Evolutionary conservation across 2,329 filamentous ascomycete species (phyloP), one percentile per base, ranked within the genome.

Genomic region (Sporothrix euskadiensis): DNA sequence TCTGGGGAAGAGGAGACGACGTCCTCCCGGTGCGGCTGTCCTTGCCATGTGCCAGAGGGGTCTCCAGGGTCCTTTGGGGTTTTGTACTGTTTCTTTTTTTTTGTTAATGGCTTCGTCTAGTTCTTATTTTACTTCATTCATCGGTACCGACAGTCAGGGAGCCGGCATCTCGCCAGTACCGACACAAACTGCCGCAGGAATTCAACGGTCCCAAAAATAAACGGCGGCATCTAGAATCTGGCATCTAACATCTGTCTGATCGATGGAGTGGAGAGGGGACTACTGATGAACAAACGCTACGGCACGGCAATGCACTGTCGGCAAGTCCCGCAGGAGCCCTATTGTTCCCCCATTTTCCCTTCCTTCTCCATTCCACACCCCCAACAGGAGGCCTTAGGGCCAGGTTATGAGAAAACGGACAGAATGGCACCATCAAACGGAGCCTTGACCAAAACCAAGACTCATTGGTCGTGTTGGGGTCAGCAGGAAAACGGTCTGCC

Each of bases 401-500:
- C 41, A 68, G 22, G 63, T 68, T 68, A 41, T 68, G 44, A 68
- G 41, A 68, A 68, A 68, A 68, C 63, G 63, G 63, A 52, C 41
- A 35, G 44, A 68, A 68, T 68, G 41, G 22, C 41, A 68, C 22
- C 41, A 49, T 52, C 41, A 68, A 68, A 68, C 63, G 63, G 41
- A 49, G 44, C 41, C 63, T 14, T 10, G 19, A 65, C 35, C 35
- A 44, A 19, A 35, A 26, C 12, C 59, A 65, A 44, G 35, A 39
- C 5, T 65, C n/a, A 44, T 65, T 65, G 59, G 59, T 65, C 59
- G 26, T 65, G 39, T 65, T 65, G 35, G 35, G 30, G 35, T 65
- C 59, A 65, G 35, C 19, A 6, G 19, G 12, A 65, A 65, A 65
- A 65, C 35, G 59, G 59, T 49, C 59, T n/a, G 35, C 59, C 59